Conservation (phyloP, 1,284 basidiomycete species). For the Ganoderma resinaceum region DNA sequence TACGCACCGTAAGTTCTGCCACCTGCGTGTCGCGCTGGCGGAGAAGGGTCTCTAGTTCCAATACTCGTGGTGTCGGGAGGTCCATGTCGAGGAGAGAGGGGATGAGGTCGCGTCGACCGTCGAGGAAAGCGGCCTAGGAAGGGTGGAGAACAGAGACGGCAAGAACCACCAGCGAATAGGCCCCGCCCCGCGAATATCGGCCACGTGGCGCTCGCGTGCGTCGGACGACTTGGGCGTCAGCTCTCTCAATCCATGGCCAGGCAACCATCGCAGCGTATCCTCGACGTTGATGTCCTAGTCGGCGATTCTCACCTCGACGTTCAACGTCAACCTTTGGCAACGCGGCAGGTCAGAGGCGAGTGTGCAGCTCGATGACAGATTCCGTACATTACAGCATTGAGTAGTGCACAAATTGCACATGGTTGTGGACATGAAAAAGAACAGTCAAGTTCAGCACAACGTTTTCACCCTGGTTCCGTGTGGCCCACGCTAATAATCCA, state of each 20-base stretch:
- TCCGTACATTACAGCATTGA: neutral
- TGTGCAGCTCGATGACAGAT: neutral
- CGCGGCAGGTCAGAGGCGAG: too few relatives aligned
- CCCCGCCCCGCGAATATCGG: constrained; percentile 34
- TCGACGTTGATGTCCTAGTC: neutral
- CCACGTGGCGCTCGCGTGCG: constrained; percentile 39
- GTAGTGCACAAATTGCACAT: neutral
- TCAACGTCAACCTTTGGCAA: neutral
- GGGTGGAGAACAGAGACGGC: constrained; percentile 30
- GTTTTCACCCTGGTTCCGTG: too few relatives aligned
- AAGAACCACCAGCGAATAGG: constrained; percentile 30
- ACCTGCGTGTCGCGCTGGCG: constrained; percentile 76
- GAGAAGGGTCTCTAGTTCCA: constrained; percentile 78
- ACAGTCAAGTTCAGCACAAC: neutral
- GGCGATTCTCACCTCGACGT: neutral
- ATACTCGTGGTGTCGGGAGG: constrained; percentile 73
- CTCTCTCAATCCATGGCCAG: neutral
- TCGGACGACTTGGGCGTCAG: neutral
- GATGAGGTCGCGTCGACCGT: constrained; percentile 32
- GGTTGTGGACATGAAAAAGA: neutral
- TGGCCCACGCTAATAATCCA: too few relatives aligned
- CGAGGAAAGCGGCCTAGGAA: constrained; percentile 30
- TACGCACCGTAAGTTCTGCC: constrained; percentile 69
- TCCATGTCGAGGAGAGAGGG: constrained; percentile 54
- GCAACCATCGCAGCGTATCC: neutral